Evolutionary conservation across 257 asterid genomes (phyloP).

Genomic region (Paulownia fortunei): DNA sequence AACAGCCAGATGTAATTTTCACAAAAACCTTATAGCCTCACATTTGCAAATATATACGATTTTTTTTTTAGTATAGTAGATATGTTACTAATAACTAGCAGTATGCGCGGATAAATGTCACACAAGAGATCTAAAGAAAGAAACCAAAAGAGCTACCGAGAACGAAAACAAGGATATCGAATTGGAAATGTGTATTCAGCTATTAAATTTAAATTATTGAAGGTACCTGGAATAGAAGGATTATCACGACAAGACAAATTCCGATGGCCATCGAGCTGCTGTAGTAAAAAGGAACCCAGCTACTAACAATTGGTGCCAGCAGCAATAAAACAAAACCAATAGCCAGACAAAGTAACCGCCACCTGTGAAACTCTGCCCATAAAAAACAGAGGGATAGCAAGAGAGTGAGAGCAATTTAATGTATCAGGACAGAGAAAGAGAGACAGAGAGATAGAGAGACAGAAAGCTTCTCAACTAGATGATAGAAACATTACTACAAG

Average conservation of each 20-base stretch:
- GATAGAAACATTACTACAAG: background rate
- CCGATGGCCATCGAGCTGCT: slow-evolving; percentile 94
- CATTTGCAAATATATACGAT: background rate
- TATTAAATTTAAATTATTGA: background rate
- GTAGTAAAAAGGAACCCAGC: slow-evolving; percentile 96
- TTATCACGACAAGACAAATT: slow-evolving; percentile 74
- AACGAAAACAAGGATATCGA: background rate
- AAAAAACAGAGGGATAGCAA: slow-evolving; percentile 24
- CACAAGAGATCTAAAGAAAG: background rate
- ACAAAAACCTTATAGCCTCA: background rate
- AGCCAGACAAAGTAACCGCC: slow-evolving; percentile 74
- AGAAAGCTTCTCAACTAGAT: background rate
- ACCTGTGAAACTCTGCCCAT: slow-evolving; percentile 71
- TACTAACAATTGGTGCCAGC: slow-evolving; percentile 80
- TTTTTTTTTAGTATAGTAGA: background rate
- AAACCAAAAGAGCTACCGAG: background rate
- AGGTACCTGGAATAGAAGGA: slow-evolving; percentile 87
- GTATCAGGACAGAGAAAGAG: too few species aligned
- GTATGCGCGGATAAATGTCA: background rate
- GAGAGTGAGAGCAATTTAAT: slow-evolving; percentile 15
- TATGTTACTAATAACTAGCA: background rate
- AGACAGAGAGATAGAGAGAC: background rate
- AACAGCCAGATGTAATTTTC: background rate
- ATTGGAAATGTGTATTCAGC: slow-evolving; percentile 8
- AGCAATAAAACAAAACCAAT: slow-evolving; percentile 67